Evolutionary conservation across 768 basidiomycete genomes (phyloP).

Genomic region (Mycena leptocephala): DNA sequence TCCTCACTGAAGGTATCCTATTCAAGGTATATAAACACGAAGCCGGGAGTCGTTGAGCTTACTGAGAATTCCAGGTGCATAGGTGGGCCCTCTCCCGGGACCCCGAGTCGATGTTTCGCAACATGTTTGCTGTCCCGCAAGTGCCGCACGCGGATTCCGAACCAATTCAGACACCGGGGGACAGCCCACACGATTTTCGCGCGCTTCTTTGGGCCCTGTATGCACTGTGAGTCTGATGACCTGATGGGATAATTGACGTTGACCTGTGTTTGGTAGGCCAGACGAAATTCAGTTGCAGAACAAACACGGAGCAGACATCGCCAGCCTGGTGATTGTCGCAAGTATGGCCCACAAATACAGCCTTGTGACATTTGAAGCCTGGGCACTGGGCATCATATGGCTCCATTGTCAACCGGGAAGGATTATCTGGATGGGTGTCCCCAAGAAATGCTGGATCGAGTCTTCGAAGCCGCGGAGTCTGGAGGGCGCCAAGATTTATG

Average conservation of each 20-base stretch:
- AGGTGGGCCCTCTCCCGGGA: conserved; percentile 1
- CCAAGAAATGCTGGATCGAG: not conserved
- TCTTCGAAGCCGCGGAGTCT: too few species aligned
- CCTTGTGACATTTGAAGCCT: conserved; percentile 8
- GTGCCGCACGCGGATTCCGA: not conserved
- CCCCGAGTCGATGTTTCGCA: not conserved
- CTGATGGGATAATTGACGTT: too few species aligned
- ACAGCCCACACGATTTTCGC: not conserved
- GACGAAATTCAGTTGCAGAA: conserved; percentile 5
- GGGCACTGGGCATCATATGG: conserved; percentile 14
- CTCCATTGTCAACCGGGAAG: not conserved
- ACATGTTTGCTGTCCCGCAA: not conserved
- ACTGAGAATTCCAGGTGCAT: not conserved
- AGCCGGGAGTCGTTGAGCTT: not conserved
- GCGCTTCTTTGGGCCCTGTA: conserved; percentile 9
- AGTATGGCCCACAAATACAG: conserved; percentile 28
- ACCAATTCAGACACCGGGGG: not conserved
- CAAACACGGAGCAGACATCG: not conserved
- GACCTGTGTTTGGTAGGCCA: not conserved
- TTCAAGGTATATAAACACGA: conserved; percentile 10
- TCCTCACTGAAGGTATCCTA: not conserved
- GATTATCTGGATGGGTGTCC: conserved; percentile 11
- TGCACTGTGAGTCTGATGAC: conserved; percentile 4
- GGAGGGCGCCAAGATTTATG: too few species aligned
- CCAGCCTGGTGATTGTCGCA: not conserved